Base-by-base conservation (phyloP, 345 rosid genomes). In the Schrenkiella parvula region DNA sequence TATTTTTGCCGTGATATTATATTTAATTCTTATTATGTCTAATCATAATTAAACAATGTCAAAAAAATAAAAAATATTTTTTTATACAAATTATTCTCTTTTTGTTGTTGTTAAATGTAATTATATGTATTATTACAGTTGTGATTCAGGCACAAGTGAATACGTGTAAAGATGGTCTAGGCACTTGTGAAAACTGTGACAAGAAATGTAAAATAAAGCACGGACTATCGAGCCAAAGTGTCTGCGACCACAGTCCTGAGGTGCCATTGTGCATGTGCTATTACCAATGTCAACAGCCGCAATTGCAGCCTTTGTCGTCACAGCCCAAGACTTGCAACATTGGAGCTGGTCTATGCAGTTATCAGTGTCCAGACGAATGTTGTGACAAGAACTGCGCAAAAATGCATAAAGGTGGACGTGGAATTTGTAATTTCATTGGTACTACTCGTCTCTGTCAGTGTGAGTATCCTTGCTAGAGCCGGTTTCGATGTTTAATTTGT, bases 171-270 rank as follows among this genome's bases (percentile, higher is more conserved):
- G 55, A 72, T 4, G 54, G 52, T 12, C 8, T 72, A 53, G 64
- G 64, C 18, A 41, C 19, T 11, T 72, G 70, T 19, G 38, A 52
- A n/a, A 29, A 53, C 2, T 72, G 77, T 4, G 77, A 62, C 13
- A 2, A 8, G 2, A 62, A 25, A 41, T 72, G 64, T 41, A 72
- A 64, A 4, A 11, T 23, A 6, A 71, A 51, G 29, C 77, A 64
- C 9, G 77, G 64, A 39, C 37, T 55, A 72, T 41, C 46, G 25
- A 52, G 70, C 18, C 5, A 62, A 10, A 8, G 63, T 37, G 2
- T 0, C 2, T 72, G 77, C 18, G 61, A 39, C 31, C 18, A 9
- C 1, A 61, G 50, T 44, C 9, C 34, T 44, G 47, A 37, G 28
- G 32, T 42, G 17, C 23, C 44, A 1, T 4, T 62, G 8, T 72